phyloP scores from a whole-genome alignment of 2,329 filamentous ascomycete genomes.

The Fusarium floridanum region DNA sequence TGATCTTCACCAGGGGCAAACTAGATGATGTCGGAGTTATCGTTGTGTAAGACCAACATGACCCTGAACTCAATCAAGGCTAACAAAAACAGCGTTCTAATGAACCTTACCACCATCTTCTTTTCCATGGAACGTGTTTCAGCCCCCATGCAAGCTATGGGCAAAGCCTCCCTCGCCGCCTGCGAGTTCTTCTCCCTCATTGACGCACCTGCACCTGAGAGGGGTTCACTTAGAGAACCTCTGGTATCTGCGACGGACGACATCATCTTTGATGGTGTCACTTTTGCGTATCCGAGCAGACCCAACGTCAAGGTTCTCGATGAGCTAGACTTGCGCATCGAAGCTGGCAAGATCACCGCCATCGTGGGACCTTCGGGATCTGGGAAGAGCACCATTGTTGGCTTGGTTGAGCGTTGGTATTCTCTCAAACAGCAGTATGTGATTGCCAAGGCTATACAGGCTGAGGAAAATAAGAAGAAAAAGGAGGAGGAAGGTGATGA shows the following conservation, averaged over 20 bases:
- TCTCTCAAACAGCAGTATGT: constrained; percentile 66
- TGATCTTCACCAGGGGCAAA: not conserved
- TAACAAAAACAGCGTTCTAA: not conserved
- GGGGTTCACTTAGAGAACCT: constrained; percentile 52
- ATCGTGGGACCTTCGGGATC: constrained; percentile 81
- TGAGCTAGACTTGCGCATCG: constrained; percentile 68
- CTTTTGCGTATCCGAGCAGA: constrained; percentile 79
- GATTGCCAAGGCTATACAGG: constrained; percentile 64
- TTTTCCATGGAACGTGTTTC: not conserved
- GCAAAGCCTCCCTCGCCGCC: constrained; percentile 56
- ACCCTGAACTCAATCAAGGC: not conserved
- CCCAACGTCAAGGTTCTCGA: constrained; percentile 74
- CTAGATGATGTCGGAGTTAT: constrained; percentile 7
- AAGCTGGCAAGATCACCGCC: constrained; percentile 76
- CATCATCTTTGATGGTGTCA: constrained; percentile 69
- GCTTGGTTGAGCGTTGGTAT: constrained; percentile 80
- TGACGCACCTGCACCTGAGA: constrained; percentile 58
- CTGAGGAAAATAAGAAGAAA: constrained; percentile 55
- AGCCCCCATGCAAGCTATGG: not conserved
- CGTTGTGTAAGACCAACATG: not conserved
- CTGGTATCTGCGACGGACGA: constrained; percentile 55
- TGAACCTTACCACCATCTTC: not conserved
- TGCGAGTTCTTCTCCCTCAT: constrained; percentile 70
- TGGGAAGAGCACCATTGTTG: constrained; percentile 81
- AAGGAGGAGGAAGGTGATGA: constrained; percentile 49